These are phyloP conservation scores for Lichina pygmaea DNA, from an alignment of 495 filamentous ascomycete genomes.

Conservation along the genomic window DNA sequence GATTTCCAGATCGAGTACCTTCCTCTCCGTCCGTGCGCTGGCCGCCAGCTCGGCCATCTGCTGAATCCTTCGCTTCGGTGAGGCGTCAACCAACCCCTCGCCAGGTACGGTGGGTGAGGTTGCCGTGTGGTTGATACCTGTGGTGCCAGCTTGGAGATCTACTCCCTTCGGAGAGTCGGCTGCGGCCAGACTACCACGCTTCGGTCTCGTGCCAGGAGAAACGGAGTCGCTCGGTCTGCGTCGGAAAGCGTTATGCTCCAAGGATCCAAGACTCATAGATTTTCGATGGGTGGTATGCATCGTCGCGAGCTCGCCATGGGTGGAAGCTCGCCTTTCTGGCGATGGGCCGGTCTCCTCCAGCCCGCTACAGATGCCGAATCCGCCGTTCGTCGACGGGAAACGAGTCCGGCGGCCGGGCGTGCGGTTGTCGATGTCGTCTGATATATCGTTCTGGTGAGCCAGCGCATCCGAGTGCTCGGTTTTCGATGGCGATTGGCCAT, in stretches of 20 bases:
- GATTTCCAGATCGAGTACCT: constrained; percentile 93
- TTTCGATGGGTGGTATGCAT: not conserved
- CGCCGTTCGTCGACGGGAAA: too few species aligned
- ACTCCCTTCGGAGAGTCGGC: not conserved
- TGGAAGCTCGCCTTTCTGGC: not conserved
- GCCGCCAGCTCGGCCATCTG: constrained; percentile 41
- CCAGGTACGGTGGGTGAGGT: not conserved
- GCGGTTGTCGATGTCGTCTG: too few species aligned
- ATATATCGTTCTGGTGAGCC: too few species aligned
- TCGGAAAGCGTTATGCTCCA: not conserved
- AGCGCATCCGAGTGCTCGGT: too few species aligned
- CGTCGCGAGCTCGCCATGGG: not conserved
- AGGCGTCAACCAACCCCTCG: not conserved
- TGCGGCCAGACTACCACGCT: not conserved
- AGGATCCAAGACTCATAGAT: constrained; percentile 2
- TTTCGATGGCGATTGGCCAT: too few species aligned
- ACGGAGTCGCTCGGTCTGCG: not conserved
- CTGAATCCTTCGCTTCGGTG: constrained; percentile 9
- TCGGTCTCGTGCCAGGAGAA: not conserved
- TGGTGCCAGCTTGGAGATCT: not conserved
- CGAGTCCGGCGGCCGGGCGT: too few species aligned
- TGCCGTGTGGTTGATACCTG: not conserved
- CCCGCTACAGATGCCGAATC: not conserved
- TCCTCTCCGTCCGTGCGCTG: constrained; percentile 72
- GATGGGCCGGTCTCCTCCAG: not conserved